Percentiles rank a stretch among this genome's conserved stretches.
Conservation (phyloP, 352 stramenopile genomes). For the Phytopythium boreale region DNA sequence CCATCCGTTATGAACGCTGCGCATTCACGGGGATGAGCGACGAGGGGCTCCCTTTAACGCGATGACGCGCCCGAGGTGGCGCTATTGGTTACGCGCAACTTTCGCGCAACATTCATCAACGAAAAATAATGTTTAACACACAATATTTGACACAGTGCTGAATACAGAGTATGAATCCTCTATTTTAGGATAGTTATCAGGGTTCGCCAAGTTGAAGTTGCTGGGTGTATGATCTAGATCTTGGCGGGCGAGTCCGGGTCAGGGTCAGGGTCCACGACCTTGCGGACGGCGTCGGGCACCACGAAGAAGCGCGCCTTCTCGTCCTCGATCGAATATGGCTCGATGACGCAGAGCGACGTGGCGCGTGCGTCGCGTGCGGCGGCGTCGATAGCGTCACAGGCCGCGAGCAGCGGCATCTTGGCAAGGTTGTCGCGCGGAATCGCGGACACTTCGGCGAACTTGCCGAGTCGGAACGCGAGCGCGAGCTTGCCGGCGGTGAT, state of each 20-base stretch:
- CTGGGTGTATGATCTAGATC: neutral
- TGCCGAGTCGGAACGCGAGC: slow-evolving; percentile 45
- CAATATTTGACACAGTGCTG: neutral
- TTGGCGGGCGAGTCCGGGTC: slow-evolving; percentile 1
- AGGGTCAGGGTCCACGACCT: slow-evolving; percentile 38
- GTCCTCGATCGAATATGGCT: slow-evolving; percentile 26
- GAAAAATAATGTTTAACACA: neutral
- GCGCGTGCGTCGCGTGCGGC: slow-evolving; percentile 11
- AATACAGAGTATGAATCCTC: neutral
- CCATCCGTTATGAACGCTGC: neutral
- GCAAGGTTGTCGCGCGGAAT: slow-evolving; percentile 12
- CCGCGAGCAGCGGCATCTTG: slow-evolving; percentile 17
- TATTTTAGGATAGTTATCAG: neutral
- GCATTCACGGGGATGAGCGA: neutral
- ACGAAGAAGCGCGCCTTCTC: slow-evolving; percentile 26
- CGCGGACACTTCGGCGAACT: slow-evolving; percentile 49
- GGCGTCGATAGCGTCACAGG: slow-evolving; percentile 28
- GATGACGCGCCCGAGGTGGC: slow-evolving; percentile 9
- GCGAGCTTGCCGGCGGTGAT: slow-evolving; percentile 42
- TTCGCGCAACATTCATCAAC: neutral
- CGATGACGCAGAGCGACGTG: slow-evolving; percentile 23
- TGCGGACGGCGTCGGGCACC: slow-evolving; percentile 29
- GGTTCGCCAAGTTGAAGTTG: neutral
- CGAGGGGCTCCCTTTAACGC: too few relatives aligned
- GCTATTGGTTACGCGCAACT: neutral